These are phyloP conservation scores for Apiospora marii DNA, from an alignment of 2,329 filamentous ascomycete genomes.

Conservation along the genomic window DNA sequence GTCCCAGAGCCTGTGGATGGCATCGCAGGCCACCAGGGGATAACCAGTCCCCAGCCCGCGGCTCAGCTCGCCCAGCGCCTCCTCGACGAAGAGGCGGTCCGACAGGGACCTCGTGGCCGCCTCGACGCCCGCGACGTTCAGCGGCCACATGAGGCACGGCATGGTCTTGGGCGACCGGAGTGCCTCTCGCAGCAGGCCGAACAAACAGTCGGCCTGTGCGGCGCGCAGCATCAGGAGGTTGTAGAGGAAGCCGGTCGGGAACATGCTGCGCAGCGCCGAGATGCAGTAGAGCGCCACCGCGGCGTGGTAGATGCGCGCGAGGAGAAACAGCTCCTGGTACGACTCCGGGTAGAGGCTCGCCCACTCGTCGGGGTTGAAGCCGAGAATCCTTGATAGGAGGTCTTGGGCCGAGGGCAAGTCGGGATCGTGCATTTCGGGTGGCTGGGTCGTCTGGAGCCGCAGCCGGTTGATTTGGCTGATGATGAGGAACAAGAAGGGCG, in stretches of 20 bases:
- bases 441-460: constrained; percentile 31
- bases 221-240: constrained; percentile 23
- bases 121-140: constrained; percentile 43
- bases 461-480: constrained; percentile 42
- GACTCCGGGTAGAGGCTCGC: constrained; percentile 32
- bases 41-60: constrained; percentile 36
- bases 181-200: constrained; percentile 35
- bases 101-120: constrained; percentile 34
- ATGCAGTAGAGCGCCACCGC: constrained; percentile 40
- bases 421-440: not conserved
- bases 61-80: constrained; percentile 36
- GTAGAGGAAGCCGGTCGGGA: constrained; percentile 33
- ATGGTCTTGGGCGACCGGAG: constrained; percentile 32
- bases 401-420: constrained; percentile 29
- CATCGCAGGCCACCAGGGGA: constrained; percentile 36
- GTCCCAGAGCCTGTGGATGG: constrained; percentile 43
- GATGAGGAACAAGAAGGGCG: constrained; percentile 37
- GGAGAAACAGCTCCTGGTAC: constrained; percentile 39
- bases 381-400: constrained; percentile 35
- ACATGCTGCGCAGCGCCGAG: constrained; percentile 40
- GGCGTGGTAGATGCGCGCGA: constrained; percentile 41
- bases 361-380: constrained; percentile 42
- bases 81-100: constrained; percentile 39
- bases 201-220: constrained; percentile 33
- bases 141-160: constrained; percentile 42